Evolutionary conservation across 768 basidiomycete genomes (phyloP), one percentile per base, ranked within the genome.

Genomic region (Exsudoporus frostii): DNA sequence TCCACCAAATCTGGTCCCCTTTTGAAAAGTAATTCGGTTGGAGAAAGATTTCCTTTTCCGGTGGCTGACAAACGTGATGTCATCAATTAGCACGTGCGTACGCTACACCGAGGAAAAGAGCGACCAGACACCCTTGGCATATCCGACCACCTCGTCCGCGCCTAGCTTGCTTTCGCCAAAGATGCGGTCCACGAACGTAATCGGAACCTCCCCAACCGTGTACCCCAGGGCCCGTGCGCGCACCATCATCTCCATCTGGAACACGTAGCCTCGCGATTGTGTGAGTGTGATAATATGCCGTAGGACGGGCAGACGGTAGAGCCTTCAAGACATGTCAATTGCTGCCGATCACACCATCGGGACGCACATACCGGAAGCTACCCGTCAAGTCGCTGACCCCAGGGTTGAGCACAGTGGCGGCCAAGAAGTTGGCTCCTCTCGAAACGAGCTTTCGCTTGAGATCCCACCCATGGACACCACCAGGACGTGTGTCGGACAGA

Each of bases 211-310:
- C 5, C 92, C 93, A 0, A 96, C 84, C 5, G 79, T 83, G 71
- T 92, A 95, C 6, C 90, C 92, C 50, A 91, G 72, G 2, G 88
- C 83, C 20, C 85, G 80, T 5, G 93, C 93, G 1, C 93, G 82
- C 19, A 92, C 93, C 81, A 95, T 95, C 87, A 95, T 96, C 68
- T 96, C 93, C 93, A 96, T 96, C 77, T 96, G 93, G 76, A 96
- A 95, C 29, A 96, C 93, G 62, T 95, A 96, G 9, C 93, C 93
- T 58, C 90, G 89, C 3, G 92, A 92, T 55, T 86, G 80, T 2
- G 89, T 92, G 58, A 86, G 79, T 5, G 86, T 82, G 61, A 96
- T 95, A 64, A 96, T 88, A 59, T 92, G 84, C 44, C 80, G 81
- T 50, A 96, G 76, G 7, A 90, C 93, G 1, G 79, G 77, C 11